These are phyloP conservation scores for Cytospora piceae DNA, from an alignment of 2,329 filamentous ascomycete species.

Conservation along the genomic window DNA sequence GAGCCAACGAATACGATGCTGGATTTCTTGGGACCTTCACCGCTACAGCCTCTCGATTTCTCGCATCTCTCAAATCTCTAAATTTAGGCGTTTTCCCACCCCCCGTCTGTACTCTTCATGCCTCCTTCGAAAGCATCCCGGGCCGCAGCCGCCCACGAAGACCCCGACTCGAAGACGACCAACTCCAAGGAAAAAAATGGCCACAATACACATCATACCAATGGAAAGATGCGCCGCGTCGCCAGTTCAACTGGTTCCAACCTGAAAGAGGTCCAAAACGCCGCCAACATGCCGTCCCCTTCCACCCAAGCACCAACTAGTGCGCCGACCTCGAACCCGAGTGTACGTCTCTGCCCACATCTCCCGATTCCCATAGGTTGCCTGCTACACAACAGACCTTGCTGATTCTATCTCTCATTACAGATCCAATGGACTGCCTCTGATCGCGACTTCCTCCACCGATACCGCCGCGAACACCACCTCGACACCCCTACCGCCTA, in stretches of 20 bases:
- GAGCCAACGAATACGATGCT: neutral
- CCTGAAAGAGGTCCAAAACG: conserved; percentile 50
- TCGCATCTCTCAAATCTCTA: neutral
- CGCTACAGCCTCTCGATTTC: neutral
- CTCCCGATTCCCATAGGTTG: neutral
- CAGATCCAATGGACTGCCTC: conserved; percentile 71
- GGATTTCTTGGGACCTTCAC: neutral
- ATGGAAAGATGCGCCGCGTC: conserved; percentile 59
- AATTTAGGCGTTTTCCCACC: neutral
- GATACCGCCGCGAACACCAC: conserved; percentile 74
- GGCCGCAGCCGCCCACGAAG: conserved; percentile 42
- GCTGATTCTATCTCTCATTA: conserved; percentile 7
- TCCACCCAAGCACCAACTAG: conserved; percentile 35
- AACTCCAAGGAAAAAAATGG: conserved; percentile 51
- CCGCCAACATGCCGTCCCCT: conserved; percentile 35
- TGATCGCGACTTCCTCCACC: conserved; percentile 69
- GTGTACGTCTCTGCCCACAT: conserved; percentile 18
- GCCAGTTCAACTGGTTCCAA: conserved; percentile 56
- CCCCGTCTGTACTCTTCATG: conserved; percentile 1
- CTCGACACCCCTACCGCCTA: conserved; percentile 74
- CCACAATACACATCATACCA: conserved; percentile 40
- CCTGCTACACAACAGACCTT: conserved; percentile 28
- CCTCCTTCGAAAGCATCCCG: conserved; percentile 46
- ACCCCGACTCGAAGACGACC: conserved; percentile 48
- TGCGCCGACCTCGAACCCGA: conserved; percentile 25